phyloP scores from a whole-genome alignment of 1,284 basidiomycete genomes.

The Ganoderma sinense region DNA sequence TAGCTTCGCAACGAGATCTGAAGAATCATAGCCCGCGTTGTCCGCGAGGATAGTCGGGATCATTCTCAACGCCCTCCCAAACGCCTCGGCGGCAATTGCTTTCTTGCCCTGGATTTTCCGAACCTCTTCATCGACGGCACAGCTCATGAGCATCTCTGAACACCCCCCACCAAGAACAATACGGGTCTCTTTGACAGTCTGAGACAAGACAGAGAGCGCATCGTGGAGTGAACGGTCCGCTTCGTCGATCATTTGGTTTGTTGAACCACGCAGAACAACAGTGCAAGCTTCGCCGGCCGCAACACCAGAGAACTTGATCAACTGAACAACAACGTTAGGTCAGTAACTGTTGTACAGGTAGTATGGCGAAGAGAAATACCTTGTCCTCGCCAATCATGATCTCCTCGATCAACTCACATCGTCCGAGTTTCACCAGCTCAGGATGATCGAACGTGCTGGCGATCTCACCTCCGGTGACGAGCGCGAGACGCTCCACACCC shows the following conservation, averaged over 20 bases:
- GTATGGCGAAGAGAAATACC: conserved; percentile 52
- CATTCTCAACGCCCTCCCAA: conserved; percentile 89
- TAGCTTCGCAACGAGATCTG: conserved; percentile 92
- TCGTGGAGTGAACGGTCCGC: conserved; percentile 98
- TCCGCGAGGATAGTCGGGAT: conserved; percentile 98
- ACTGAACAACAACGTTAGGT: conserved; percentile 50
- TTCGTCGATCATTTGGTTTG: conserved; percentile 99
- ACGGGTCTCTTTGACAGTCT: conserved; percentile 97
- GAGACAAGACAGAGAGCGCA: conserved; percentile 95
- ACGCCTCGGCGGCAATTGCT: conserved; percentile 94
- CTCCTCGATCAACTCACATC: conserved; percentile 96
- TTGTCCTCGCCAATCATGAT: conserved; percentile 99
- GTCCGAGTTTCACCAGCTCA: conserved; percentile 92
- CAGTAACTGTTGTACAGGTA: not conserved
- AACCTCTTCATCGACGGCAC: conserved; percentile 91
- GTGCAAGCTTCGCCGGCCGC: conserved; percentile 99
- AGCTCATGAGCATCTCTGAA: conserved; percentile 98
- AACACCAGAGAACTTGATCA: conserved; percentile 99
- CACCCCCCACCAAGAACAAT: conserved; percentile 96
- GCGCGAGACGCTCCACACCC: conserved; percentile 94
- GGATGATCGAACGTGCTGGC: conserved; percentile 95
- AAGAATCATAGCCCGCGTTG: conserved; percentile 97
- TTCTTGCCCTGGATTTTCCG: conserved; percentile 92
- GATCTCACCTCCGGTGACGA: conserved; percentile 99
- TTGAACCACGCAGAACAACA: conserved; percentile 96